Evolutionary conservation across 768 basidiomycete genomes (phyloP), one percentile per base, ranked within the genome.

Genomic region (Suillus spraguei): DNA sequence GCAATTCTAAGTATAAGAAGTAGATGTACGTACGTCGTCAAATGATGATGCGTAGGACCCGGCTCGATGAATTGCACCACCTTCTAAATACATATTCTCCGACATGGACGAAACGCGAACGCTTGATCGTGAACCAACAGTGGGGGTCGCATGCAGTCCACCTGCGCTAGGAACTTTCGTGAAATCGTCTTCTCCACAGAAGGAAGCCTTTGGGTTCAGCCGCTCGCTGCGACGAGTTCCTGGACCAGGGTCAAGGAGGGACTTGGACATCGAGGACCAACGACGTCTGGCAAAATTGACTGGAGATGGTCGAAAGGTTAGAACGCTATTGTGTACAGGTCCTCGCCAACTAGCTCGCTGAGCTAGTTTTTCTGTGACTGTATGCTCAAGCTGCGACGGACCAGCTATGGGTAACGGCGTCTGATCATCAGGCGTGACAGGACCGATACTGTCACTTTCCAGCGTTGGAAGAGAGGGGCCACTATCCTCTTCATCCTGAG

Each of bases 231-330:
- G 76, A 50, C 74, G 76, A 33, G 72, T 74, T 58, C 70, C 73
- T 9, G 67, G 67, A 64, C 76, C 78, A 63, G 74, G 72, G 47
- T 74, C 75, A 61, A 75, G 65, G 41, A 73, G 73, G 54, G 78
- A 77, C 67, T 74, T 75, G 41, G 77, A 70, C 24, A 73, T 68
- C 47, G 80, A 81, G 64, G 77, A 82, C 87, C 87, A 88, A 63
- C 87, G 83, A 60, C 84, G 83, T 67, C 82, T 83, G 9, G 87
- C 87, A 70, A 85, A 87, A 67, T 82, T 81, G 72, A 83, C 81
- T n/a, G 87, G 87, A 42, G 86, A 84, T 17, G 88, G 88, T 59
- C 85, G 86, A 72, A 81, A 84, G 28, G 82, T 83, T 68, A 87
- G 69, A 36, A 83, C 78, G 35, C 77, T 79, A 56, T 80, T 77